Evolutionary conservation across 2,329 filamentous ascomycete genomes (phyloP).

Genomic region (Penicillium sclerotiorum): DNA sequence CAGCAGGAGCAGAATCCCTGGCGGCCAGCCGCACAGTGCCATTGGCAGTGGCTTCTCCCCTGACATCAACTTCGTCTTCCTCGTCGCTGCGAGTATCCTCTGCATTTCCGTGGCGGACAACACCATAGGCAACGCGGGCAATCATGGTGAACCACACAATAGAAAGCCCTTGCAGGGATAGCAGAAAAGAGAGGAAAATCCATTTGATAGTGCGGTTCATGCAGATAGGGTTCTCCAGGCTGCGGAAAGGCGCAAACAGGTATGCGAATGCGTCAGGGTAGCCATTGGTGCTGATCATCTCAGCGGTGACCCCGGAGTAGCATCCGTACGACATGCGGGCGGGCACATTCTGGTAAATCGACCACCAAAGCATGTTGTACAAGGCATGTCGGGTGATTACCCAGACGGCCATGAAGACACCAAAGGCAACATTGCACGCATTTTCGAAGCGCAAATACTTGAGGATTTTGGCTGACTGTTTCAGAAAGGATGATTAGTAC

Average conservation of each 20-base stretch:
- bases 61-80: slow-evolving; percentile 62
- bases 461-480: slow-evolving; percentile 82
- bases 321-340: slow-evolving; percentile 68
- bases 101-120: slow-evolving; percentile 72
- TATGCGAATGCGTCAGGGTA: slow-evolving; percentile 57
- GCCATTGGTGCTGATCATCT: slow-evolving; percentile 37
- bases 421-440: slow-evolving; percentile 81
- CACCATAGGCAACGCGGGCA: slow-evolving; percentile 75
- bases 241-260: slow-evolving; percentile 72
- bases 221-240: slow-evolving; percentile 74
- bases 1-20: slow-evolving; percentile 28
- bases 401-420: slow-evolving; percentile 84
- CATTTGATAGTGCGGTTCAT: slow-evolving; percentile 74
- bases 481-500: too few relatives aligned
- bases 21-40: slow-evolving; percentile 21
- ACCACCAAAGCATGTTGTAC: slow-evolving; percentile 80
- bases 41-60: slow-evolving; percentile 27
- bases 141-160: slow-evolving; percentile 92
- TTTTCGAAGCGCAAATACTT: slow-evolving; percentile 81
- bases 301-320: slow-evolving; percentile 59
- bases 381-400: slow-evolving; percentile 78
- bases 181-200: slow-evolving; percentile 74
- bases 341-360: slow-evolving; percentile 70
- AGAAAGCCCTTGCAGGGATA: slow-evolving; percentile 77
- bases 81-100: slow-evolving; percentile 86